These are phyloP conservation scores for Kingdonia uniflora DNA, from an alignment of 164 flowering plant genomes.

Conservation along the genomic window DNA sequence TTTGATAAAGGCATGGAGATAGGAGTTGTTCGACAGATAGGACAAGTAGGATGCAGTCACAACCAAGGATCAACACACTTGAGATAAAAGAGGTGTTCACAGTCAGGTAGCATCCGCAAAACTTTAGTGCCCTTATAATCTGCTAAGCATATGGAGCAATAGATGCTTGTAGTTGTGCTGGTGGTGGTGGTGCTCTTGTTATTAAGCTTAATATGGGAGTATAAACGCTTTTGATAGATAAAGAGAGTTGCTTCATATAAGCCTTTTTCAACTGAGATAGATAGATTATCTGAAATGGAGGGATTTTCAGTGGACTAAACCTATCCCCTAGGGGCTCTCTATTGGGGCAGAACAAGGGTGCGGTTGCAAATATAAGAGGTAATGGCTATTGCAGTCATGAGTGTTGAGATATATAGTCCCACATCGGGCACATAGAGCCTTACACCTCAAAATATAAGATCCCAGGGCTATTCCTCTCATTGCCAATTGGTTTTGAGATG, in stretches of 20 bases:
- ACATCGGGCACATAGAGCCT: too few relatives aligned
- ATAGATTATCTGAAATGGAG: too few relatives aligned
- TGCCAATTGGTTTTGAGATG: too few relatives aligned
- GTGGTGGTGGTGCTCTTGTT: conserved; percentile 27
- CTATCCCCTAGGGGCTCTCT: too few relatives aligned
- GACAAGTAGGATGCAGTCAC: conserved; percentile 63
- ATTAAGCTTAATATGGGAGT: conserved; percentile 37
- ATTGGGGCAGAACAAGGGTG: background rate
- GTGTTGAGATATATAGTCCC: too few relatives aligned
- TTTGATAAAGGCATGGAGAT: conserved; percentile 53
- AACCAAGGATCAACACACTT: conserved; percentile 78
- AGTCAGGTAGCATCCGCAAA: conserved; percentile 63
- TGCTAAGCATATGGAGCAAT: conserved; percentile 75
- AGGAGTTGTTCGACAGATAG: conserved; percentile 66
- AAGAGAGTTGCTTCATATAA: conserved; percentile 54
- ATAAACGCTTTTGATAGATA: conserved; percentile 59
- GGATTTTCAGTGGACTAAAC: too few relatives aligned
- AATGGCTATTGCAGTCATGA: conserved; percentile 56
- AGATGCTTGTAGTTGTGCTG: conserved; percentile 25
- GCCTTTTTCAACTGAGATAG: conserved; percentile 25
- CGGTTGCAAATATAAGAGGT: conserved; percentile 55
- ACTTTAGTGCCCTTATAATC: conserved; percentile 52
- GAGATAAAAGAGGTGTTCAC: conserved; percentile 60
- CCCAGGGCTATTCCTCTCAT: too few relatives aligned
- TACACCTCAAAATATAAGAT: too few relatives aligned